These are phyloP conservation scores for Solanum hybrid DNA, from an alignment of 305 asterid genomes.

Conservation along the genomic window DNA sequence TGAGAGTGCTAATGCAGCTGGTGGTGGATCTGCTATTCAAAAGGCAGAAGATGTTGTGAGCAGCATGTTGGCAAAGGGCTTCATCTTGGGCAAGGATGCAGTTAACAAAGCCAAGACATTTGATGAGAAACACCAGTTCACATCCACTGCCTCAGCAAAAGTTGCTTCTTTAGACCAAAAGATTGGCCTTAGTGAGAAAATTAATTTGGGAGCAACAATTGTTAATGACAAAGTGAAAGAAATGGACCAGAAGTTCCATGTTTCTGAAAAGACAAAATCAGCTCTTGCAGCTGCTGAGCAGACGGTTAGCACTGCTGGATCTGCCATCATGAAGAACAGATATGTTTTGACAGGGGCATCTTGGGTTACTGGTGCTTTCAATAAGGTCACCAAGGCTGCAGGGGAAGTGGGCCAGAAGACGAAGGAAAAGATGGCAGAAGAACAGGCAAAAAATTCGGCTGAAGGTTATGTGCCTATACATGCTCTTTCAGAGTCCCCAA, in stretches of 20 bases:
- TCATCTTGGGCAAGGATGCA: slow-evolving; percentile 58
- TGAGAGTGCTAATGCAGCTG: slow-evolving; percentile 17
- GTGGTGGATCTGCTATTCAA: slow-evolving; percentile 40
- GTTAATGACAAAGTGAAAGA: slow-evolving; percentile 65
- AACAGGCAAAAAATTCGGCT: slow-evolving; percentile 24
- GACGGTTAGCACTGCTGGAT: slow-evolving; percentile 53
- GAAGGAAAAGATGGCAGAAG: slow-evolving; percentile 46
- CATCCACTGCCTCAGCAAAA: slow-evolving; percentile 55
- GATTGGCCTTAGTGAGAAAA: slow-evolving; percentile 61
- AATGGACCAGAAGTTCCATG: slow-evolving; percentile 63
- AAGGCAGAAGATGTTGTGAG: slow-evolving; percentile 74
- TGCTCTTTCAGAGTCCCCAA: slow-evolving; percentile 13
- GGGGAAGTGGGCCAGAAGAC: slow-evolving; percentile 64
- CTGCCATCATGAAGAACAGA: slow-evolving; percentile 63
- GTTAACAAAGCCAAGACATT: slow-evolving; percentile 55
- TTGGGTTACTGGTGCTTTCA: slow-evolving; percentile 74
- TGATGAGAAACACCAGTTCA: slow-evolving; percentile 59
- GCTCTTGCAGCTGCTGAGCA: slow-evolving; percentile 65
- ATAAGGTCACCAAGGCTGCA: slow-evolving; percentile 46
- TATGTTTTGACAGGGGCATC: slow-evolving; percentile 57
- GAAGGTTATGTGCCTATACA: slow-evolving; percentile 22
- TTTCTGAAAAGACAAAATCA: slow-evolving; percentile 59
- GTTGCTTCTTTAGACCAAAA: slow-evolving; percentile 61
- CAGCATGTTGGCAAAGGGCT: slow-evolving; percentile 71
- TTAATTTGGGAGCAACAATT: slow-evolving; percentile 48